These are phyloP conservation scores for Ilex paraguariensis DNA, from an alignment of 305 asterid genomes.

Conservation along the genomic window DNA sequence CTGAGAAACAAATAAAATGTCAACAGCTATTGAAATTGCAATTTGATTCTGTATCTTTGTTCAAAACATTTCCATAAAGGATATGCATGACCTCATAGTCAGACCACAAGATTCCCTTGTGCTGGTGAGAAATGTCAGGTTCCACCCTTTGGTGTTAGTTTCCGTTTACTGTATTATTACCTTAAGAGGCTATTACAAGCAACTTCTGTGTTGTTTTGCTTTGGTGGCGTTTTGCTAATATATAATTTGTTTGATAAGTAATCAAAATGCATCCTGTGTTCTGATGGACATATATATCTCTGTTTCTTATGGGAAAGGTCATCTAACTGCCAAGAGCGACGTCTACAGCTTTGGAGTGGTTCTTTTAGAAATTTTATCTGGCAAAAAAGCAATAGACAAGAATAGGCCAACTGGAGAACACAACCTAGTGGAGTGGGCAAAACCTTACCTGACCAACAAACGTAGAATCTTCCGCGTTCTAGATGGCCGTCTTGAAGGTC, in stretches of 20 bases:
- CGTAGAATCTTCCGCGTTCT: constrained; percentile 60
- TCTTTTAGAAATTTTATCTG: constrained; percentile 67
- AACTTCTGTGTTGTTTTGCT: too few species aligned
- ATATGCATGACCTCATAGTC: too few species aligned
- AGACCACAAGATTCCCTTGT: too few species aligned
- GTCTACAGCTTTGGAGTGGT: constrained; percentile 92
- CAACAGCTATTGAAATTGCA: too few species aligned
- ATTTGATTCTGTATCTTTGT: too few species aligned
- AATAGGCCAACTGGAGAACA: constrained; percentile 81
- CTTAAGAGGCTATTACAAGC: background rate
- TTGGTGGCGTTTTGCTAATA: background rate
- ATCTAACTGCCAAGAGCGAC: constrained; percentile 77
- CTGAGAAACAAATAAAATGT: too few species aligned
- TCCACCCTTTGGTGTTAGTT: background rate
- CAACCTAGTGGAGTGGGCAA: constrained; percentile 80
- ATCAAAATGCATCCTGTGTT: background rate
- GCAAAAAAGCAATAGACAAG: constrained; percentile 85
- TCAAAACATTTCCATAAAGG: too few species aligned
- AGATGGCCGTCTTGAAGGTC: constrained; percentile 74
- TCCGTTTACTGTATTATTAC: background rate
- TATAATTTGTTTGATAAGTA: background rate
- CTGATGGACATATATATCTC: too few species aligned
- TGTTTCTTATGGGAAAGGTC: constrained; percentile 34
- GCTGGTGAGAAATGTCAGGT: background rate
- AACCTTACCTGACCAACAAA: constrained; percentile 66